Evolutionary conservation across 495 filamentous ascomycete genomes (phyloP).

Genomic region (Trichodelitschia bisporula): DNA sequence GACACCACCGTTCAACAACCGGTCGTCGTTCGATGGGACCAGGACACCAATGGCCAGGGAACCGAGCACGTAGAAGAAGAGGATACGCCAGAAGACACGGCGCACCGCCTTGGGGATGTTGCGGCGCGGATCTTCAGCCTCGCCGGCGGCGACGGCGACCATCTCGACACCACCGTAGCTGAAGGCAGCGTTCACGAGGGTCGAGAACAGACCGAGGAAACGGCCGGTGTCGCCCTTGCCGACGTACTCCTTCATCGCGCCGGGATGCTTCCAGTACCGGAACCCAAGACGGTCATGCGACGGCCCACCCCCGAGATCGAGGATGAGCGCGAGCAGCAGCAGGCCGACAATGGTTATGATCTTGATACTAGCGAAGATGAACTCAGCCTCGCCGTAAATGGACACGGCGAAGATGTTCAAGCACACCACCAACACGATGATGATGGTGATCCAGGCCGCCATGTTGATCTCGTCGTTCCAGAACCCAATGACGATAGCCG

Average conservation of each 20-base stretch:
- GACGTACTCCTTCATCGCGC: conserved; percentile 19
- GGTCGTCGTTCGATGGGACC: conserved; percentile 30
- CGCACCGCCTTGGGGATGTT: conserved; percentile 27
- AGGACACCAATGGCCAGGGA: conserved; percentile 30
- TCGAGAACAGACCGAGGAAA: conserved; percentile 16
- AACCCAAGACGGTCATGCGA: conserved; percentile 20
- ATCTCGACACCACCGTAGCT: conserved; percentile 32
- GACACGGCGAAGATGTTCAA: conserved; percentile 11
- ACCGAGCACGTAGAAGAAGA: conserved; percentile 35
- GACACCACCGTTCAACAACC: too few species aligned
- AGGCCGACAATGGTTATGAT: conserved; percentile 39
- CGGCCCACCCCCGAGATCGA: conserved; percentile 34
- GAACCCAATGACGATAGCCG: conserved; percentile 24
- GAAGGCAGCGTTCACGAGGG: conserved; percentile 25
- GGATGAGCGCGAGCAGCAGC: conserved; percentile 41
- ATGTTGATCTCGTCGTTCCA: conserved; percentile 27
- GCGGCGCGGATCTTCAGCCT: conserved; percentile 18
- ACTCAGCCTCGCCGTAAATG: conserved; percentile 35
- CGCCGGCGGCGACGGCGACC: conserved; percentile 26
- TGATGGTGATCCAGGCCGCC: conserved; percentile 36
- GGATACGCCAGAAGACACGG: conserved; percentile 24
- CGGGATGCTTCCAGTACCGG: conserved; percentile 16
- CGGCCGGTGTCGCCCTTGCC: conserved; percentile 22
- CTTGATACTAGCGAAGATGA: conserved; percentile 33
- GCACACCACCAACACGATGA: conserved; percentile 14